Evolutionary conservation across 1,139 yeast species (phyloP).

Genomic region (Geotrichum restrictum): DNA sequence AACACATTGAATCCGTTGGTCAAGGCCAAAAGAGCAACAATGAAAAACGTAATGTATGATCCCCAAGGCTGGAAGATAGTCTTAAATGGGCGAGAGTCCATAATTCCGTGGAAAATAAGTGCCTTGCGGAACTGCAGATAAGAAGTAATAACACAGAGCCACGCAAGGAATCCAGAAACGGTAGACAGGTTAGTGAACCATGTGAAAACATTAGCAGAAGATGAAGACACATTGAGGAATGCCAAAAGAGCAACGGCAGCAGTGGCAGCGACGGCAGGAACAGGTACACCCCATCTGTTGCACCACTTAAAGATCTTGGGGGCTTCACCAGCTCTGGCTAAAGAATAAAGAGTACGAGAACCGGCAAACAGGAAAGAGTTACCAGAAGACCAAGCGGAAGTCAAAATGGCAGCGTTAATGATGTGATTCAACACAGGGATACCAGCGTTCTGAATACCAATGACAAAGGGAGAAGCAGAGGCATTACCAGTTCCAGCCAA

Average conservation of each 20-base stretch:
- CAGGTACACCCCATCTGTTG: slow-evolving; percentile 46
- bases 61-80: slow-evolving; percentile 48
- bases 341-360: slow-evolving; percentile 42
- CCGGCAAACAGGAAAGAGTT: slow-evolving; percentile 43
- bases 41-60: slow-evolving; percentile 45
- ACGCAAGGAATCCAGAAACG: slow-evolving; percentile 46
- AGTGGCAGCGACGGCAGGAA: slow-evolving; percentile 38
- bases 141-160: slow-evolving; percentile 45
- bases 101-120: slow-evolving; percentile 33
- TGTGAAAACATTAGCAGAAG: slow-evolving; percentile 45
- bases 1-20: slow-evolving; percentile 70
- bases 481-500: slow-evolving; percentile 46
- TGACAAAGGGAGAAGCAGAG: slow-evolving; percentile 63
- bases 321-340: slow-evolving; percentile 48
- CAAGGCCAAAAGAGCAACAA: slow-evolving; percentile 48
- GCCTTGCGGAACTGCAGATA: slow-evolving; percentile 56
- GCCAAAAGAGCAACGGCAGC: slow-evolving; percentile 40
- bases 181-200: slow-evolving; percentile 47
- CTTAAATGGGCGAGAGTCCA: slow-evolving; percentile 41
- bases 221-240: slow-evolving; percentile 45
- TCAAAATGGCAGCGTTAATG: slow-evolving; percentile 61
- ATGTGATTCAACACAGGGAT: slow-evolving; percentile 56
- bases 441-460: slow-evolving; percentile 54
- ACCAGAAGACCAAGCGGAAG: slow-evolving; percentile 53
- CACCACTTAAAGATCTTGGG: slow-evolving; percentile 46